Conservation (phyloP, 345 rosid genomes). For the Pistacia vera region DNA sequence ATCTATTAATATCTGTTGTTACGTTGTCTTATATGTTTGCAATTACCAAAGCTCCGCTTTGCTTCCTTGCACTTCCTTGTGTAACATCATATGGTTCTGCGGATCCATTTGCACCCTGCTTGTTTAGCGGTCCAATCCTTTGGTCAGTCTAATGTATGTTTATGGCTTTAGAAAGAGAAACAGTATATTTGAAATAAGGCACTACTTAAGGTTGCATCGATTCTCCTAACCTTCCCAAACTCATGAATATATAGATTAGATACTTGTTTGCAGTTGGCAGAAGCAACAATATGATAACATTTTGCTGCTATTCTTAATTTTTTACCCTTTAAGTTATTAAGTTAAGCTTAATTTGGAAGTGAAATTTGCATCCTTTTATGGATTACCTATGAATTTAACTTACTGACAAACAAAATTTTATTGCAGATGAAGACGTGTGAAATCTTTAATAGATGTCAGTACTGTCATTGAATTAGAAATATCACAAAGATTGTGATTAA, state of each 20-base stretch:
- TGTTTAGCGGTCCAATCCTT: not conserved
- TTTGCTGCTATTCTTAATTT: not conserved
- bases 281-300: not conserved
- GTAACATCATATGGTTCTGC: not conserved
- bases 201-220: not conserved
- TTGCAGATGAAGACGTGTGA: conserved; percentile 24
- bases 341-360: not conserved
- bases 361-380: conserved; percentile 7
- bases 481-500: conserved; percentile 13
- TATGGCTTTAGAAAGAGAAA: not conserved
- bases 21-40: not conserved
- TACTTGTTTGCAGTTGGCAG: not conserved
- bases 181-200: too few relatives aligned
- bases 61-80: not conserved
- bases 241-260: not conserved
- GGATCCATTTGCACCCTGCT: conserved; percentile 6
- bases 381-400: not conserved
- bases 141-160: conserved; percentile 3
- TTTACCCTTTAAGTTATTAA: not conserved
- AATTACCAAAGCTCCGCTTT: not conserved
- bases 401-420: not conserved
- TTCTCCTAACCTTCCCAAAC: not conserved
- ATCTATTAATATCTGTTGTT: not conserved
- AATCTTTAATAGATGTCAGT: conserved; percentile 7
- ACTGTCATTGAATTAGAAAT: conserved; percentile 4